These are phyloP conservation scores for Penicillium turbatum DNA, from an alignment of 495 filamentous ascomycete species.

Conservation along the genomic window DNA sequence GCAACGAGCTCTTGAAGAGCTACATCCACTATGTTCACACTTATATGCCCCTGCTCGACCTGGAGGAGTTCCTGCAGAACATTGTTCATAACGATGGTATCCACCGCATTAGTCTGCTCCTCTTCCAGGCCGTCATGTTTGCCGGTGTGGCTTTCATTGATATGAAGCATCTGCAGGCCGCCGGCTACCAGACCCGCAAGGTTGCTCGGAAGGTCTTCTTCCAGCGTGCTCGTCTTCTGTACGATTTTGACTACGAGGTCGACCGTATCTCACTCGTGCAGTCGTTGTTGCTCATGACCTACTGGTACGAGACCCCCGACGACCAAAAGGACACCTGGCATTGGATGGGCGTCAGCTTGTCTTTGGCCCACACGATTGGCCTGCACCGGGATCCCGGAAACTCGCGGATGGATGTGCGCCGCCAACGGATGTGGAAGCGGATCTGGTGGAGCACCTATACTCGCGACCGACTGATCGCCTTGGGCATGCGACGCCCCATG, in stretches of 20 bases:
- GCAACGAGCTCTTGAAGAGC: slow-evolving; percentile 67
- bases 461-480: slow-evolving; percentile 79
- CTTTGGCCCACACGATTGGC: slow-evolving; percentile 77
- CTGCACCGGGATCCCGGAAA: slow-evolving; percentile 75
- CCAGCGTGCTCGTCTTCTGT: slow-evolving; percentile 68
- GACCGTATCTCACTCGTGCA: slow-evolving; percentile 81
- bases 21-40: slow-evolving; percentile 84
- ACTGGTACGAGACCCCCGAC: slow-evolving; percentile 87
- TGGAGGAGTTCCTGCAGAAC: slow-evolving; percentile 65
- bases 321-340: slow-evolving; percentile 91
- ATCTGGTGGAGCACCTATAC: slow-evolving; percentile 97
- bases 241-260: slow-evolving; percentile 83
- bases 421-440: slow-evolving; percentile 77
- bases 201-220: slow-evolving; percentile 76
- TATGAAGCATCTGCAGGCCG: slow-evolving; percentile 59
- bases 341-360: slow-evolving; percentile 86
- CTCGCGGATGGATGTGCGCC: slow-evolving; percentile 63
- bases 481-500: slow-evolving; percentile 86
- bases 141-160: slow-evolving; percentile 74
- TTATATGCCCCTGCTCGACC: slow-evolving; percentile 82
- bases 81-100: slow-evolving; percentile 62
- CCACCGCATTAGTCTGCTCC: slow-evolving; percentile 68
- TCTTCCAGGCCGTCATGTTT: slow-evolving; percentile 83
- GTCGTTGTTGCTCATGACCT: slow-evolving; percentile 78
- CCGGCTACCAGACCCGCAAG: slow-evolving; percentile 67